These are phyloP conservation scores for Penicillium digitatum DNA, from an alignment of 2,329 filamentous ascomycete species.

Conservation along the genomic window DNA sequence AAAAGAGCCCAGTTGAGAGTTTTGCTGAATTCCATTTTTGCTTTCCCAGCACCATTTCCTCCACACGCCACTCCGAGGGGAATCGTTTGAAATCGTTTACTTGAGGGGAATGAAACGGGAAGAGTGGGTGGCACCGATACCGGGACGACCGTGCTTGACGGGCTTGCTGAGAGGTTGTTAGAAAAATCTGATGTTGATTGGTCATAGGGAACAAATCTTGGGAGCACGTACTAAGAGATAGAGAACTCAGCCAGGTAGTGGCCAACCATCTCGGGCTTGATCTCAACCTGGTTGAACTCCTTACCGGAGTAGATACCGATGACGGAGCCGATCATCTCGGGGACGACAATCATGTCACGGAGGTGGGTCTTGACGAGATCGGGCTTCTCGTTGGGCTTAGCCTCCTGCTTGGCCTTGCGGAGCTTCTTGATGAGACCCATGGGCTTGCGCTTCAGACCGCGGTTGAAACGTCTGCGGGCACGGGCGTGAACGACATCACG, in stretches of 20 bases:
- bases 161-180: constrained; percentile 74
- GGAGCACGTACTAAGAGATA: constrained; percentile 87
- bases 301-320: constrained; percentile 99
- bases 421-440: constrained; percentile 99
- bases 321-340: constrained; percentile 99
- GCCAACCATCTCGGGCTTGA: constrained; percentile 99
- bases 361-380: constrained; percentile 99
- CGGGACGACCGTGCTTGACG: constrained; percentile 99
- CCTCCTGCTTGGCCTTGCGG: constrained; percentile 98
- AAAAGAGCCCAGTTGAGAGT: constrained; percentile 33
- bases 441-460: constrained; percentile 98
- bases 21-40: constrained; percentile 32
- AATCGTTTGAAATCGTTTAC: constrained; percentile 57
- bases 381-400: constrained; percentile 99
- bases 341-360: constrained; percentile 99
- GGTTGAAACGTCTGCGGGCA: constrained; percentile 98
- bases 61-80: constrained; percentile 38
- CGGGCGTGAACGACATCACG: constrained; percentile 99
- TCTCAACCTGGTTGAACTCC: constrained; percentile 99
- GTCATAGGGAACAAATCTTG: not conserved
- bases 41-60: constrained; percentile 36
- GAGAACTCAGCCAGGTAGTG: constrained; percentile 99
- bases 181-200: constrained; percentile 24
- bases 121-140: constrained; percentile 99
- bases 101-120: constrained; percentile 99